phyloP scores from a whole-genome alignment of 805 yeast genomes.

The Kuraishia borneana region DNA sequence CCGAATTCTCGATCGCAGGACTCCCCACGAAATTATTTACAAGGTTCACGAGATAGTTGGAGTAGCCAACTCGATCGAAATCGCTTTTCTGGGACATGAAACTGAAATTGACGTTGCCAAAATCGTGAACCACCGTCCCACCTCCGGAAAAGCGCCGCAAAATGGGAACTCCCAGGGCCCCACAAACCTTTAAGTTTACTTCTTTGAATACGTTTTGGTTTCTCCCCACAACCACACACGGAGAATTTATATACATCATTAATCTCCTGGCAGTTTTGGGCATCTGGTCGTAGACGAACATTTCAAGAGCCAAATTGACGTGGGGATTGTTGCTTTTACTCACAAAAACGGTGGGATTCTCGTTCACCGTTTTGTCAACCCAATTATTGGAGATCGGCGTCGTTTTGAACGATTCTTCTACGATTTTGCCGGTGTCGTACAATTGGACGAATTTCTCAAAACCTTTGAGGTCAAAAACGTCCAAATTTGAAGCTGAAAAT shows the following conservation, averaged over 20 bases:
- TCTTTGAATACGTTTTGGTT: constrained; percentile 95
- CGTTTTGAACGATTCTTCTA: constrained; percentile 1
- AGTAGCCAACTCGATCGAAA: constrained; percentile 51
- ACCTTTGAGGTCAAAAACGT: not conserved
- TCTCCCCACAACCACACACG: constrained; percentile 91
- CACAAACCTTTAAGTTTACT: constrained; percentile 47
- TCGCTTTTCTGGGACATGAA: constrained; percentile 52
- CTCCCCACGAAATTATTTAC: constrained; percentile 13
- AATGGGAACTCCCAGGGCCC: constrained; percentile 44
- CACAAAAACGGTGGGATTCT: constrained; percentile 41
- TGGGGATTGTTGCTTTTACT: constrained; percentile 57
- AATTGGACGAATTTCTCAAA: not conserved
- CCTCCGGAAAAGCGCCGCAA: constrained; percentile 86
- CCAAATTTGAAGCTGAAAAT: not conserved
- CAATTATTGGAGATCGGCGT: not conserved
- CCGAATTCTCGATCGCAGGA: not conserved
- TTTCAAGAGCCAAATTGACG: constrained; percentile 73
- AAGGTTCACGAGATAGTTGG: constrained; percentile 31
- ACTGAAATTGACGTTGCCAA: constrained; percentile 80
- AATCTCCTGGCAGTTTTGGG: constrained; percentile 41
- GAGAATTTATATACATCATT: constrained; percentile 62
- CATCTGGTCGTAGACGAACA: constrained; percentile 56
- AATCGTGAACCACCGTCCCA: constrained; percentile 93
- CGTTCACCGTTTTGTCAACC: not conserved
- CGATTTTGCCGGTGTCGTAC: constrained; percentile 1